Percentiles rank a stretch among this genome's conserved stretches.
Conservation (phyloP, 306 rosid species). For the Inga oerstediana region DNA sequence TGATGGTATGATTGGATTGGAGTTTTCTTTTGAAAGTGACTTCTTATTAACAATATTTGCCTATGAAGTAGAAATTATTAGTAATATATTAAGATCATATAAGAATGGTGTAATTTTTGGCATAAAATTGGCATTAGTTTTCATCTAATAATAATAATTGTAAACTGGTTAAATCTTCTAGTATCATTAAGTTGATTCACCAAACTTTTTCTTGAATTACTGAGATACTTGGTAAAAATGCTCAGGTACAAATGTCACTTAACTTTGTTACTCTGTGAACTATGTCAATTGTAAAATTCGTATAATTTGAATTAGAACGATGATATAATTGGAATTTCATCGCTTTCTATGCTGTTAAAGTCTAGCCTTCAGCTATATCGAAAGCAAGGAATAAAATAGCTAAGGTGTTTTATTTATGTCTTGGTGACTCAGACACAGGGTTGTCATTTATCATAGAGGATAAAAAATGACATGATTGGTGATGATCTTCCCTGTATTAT, state of each 20-base stretch:
- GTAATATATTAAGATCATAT: background rate
- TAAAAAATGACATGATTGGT: background rate
- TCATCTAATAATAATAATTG: constrained; percentile 12
- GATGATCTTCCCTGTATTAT: background rate
- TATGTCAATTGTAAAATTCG: background rate
- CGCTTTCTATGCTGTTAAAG: background rate
- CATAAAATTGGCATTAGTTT: background rate
- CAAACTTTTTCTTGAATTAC: constrained; percentile 10
- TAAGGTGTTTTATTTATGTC: background rate
- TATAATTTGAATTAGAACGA: background rate
- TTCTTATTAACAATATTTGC: constrained; percentile 23
- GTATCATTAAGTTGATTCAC: constrained; percentile 6
- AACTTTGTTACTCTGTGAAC: background rate
- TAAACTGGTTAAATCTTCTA: constrained; percentile 9
- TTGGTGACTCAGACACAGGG: background rate
- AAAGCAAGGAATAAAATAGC: background rate
- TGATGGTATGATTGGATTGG: constrained; percentile 1
- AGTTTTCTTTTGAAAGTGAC: constrained; percentile 17
- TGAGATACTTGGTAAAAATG: constrained; percentile 18
- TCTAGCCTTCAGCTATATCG: background rate
- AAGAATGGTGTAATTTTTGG: constrained; percentile 12
- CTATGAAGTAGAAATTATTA: constrained; percentile 16
- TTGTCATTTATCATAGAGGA: background rate
- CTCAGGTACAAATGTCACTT: background rate
- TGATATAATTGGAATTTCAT: background rate